Evolutionary conservation across 1,139 yeast species (phyloP), one percentile per base, ranked within the genome.

Genomic region (Scheffersomyces titani): DNA sequence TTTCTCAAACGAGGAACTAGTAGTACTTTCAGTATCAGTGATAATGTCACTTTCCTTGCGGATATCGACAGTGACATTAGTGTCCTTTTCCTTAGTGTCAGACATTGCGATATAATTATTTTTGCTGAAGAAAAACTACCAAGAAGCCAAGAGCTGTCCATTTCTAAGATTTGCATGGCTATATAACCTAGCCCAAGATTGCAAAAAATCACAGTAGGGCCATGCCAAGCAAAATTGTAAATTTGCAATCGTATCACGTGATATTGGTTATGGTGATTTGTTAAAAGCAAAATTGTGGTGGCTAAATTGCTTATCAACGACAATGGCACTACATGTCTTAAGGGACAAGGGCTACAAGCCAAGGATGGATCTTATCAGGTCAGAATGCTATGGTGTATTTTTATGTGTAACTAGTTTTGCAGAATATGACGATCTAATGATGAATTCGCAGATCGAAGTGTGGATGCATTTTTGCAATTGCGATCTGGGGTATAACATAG

Each of bases 211-310:
- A 22, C 13, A 46, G 22, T 5, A 13, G 24, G 20, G 22, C 24
- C 19, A n/a, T 46, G 49, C 49, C 49, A 46, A 46, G 49, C 49
- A 46, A 46, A 19, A 19, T 46, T n/a, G 20, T 6, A 13, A 30
- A 30, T 46, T 46, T 46, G 49, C 49, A 46, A 46, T 46, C 49
- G 24, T 16, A 18, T 46, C 49, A 46, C 49, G 49, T 46, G 49
- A 46, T 19, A 19, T 46, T 46, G 49, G 24, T 18, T 46, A 46
- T 46, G 22, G 22, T 46, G 24, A 19, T 19, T 44, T 11, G 24
- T 7, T 13, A 18, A 22, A 20, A 19, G 22, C 19, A 22, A 30
- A 46, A 46, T 46, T 46, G 49, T 46, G 49, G 49, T 46, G 49
- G 49, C 49, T 19, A 19, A 18, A 46, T 46, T 46, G 49, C 49